Conservation (phyloP, 371 early-diverging fungal species). For the Basidiobolus meristosporus region DNA sequence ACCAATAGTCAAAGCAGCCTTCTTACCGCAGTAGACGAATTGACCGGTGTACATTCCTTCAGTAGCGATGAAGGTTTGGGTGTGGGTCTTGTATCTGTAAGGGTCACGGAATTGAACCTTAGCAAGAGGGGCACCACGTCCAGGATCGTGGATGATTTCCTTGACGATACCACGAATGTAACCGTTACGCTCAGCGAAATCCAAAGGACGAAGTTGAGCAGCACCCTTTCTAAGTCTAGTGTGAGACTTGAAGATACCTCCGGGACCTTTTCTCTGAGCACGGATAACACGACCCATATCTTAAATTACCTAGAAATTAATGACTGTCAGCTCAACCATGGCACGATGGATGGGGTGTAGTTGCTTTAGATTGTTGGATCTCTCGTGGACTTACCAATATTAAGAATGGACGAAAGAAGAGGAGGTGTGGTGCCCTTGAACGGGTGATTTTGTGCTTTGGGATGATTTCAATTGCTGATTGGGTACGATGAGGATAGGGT, state of each 20-base stretch:
- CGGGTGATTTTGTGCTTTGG: too few relatives aligned
- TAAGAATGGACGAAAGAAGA: too few relatives aligned
- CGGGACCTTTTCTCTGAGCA: slow-evolving; percentile 88
- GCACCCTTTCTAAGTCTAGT: slow-evolving; percentile 91
- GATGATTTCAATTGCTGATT: too few relatives aligned
- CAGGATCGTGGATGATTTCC: slow-evolving; percentile 99
- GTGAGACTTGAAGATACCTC: slow-evolving; percentile 96
- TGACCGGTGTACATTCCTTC: slow-evolving; percentile 99
- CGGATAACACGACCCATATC: slow-evolving; percentile 62
- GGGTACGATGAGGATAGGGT: too few relatives aligned
- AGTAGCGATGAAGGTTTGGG: slow-evolving; percentile 92
- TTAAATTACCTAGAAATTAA: slow-evolving; percentile 2
- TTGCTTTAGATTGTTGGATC: too few relatives aligned
- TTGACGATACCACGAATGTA: slow-evolving; percentile 93
- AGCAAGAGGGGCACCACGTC: slow-evolving; percentile 99
- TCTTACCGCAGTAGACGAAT: slow-evolving; percentile 97
- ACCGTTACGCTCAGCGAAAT: slow-evolving; percentile 95
- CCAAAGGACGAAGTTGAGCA: slow-evolving; percentile 84
- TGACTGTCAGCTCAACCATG: too few relatives aligned
- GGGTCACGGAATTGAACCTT: slow-evolving; percentile 68
- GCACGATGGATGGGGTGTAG: too few relatives aligned
- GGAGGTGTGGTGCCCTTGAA: too few relatives aligned
- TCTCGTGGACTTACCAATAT: too few relatives aligned
- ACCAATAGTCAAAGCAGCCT: slow-evolving; percentile 89
- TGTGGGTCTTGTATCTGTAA: slow-evolving; percentile 67